These are phyloP conservation scores for Lipomyces spencermartinsiae DNA, from an alignment of 805 yeast genomes.

Conservation along the genomic window DNA sequence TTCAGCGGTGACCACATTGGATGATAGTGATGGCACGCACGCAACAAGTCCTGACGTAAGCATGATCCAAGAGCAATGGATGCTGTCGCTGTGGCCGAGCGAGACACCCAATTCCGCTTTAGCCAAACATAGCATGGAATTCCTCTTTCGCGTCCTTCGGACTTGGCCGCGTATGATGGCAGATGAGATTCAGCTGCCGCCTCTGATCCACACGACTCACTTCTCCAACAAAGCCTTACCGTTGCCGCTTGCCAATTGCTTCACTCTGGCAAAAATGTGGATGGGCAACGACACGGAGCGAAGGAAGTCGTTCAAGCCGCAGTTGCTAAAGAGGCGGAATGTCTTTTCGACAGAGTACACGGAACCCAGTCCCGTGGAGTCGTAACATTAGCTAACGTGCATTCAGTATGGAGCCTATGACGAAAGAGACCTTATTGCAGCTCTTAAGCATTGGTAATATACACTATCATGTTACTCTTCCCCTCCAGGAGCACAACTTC, in stretches of 20 bases:
- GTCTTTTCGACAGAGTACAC: too few relatives aligned
- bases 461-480: neutral
- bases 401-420: neutral
- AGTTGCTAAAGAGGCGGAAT: too few relatives aligned
- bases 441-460: neutral
- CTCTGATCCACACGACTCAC: neutral
- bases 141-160: neutral
- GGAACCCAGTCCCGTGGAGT: too few relatives aligned
- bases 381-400: too few relatives aligned
- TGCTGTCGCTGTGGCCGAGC: neutral
- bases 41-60: conserved; percentile 4
- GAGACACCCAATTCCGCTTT: neutral
- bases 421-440: neutral
- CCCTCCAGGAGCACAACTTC: neutral
- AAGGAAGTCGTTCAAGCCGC: too few relatives aligned
- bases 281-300: neutral
- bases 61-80: neutral
- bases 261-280: conserved; percentile 4
- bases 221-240: neutral
- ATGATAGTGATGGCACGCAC: neutral
- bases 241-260: conserved; percentile 3
- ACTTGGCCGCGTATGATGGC: conserved; percentile 3
- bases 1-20: conserved; percentile 2
- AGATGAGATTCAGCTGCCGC: neutral
- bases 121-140: neutral